Conservation (phyloP, 768 basidiomycete genomes). For the Cyathus striatus region DNA sequence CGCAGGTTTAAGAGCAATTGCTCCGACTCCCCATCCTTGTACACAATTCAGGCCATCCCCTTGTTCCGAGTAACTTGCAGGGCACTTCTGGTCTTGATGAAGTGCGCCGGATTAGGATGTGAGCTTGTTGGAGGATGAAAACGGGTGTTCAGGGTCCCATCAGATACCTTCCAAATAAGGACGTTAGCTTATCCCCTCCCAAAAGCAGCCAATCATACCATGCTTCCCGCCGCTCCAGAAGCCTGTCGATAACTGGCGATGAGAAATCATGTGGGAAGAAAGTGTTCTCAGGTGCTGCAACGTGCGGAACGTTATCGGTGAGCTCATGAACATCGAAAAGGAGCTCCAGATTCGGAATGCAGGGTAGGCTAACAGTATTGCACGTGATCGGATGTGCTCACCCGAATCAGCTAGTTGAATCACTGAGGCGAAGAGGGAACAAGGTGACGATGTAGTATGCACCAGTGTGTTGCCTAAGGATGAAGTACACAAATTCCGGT, state of each 20-base stretch:
- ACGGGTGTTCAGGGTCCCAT: constrained; percentile 1
- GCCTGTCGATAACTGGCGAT: not conserved
- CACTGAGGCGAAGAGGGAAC: too few relatives aligned
- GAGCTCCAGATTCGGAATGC: not conserved
- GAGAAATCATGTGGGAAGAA: not conserved
- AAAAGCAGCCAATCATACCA: constrained; percentile 15
- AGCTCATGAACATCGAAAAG: not conserved
- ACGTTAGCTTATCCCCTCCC: constrained; percentile 24
- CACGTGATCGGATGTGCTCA: too few relatives aligned
- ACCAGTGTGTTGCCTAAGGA: too few relatives aligned
- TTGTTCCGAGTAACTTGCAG: constrained; percentile 24
- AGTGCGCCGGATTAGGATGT: constrained; percentile 8
- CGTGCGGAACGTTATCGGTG: too few relatives aligned
- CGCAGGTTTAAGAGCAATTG: constrained; percentile 31
- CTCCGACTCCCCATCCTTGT: constrained; percentile 27
- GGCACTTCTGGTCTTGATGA: constrained; percentile 9
- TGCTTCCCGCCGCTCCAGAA: constrained; percentile 4
- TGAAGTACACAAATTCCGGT: too few relatives aligned
- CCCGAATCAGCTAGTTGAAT: too few relatives aligned
- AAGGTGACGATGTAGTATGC: too few relatives aligned
- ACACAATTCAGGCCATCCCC: constrained; percentile 38
- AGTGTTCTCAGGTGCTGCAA: not conserved
- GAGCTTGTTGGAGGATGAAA: constrained; percentile 7
- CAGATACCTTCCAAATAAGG: constrained; percentile 21
- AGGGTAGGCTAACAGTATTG: not conserved